Percentiles rank a stretch among this genome's conserved stretches.
Conservation (phyloP, 169 alveolate genomes). For the Plasmodium malariae region DNA sequence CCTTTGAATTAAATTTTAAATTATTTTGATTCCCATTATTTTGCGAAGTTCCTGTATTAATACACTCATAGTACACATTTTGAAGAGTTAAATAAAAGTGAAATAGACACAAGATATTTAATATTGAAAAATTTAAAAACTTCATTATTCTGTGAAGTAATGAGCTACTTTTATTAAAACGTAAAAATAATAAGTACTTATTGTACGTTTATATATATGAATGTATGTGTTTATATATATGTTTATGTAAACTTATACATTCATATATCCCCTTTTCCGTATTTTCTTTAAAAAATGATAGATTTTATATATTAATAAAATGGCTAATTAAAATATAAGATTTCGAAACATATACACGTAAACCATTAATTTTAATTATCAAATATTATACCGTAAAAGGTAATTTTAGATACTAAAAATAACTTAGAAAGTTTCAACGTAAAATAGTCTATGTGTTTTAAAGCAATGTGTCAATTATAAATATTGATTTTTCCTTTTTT, state of each 20-base stretch:
- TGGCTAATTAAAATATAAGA: neutral
- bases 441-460: neutral
- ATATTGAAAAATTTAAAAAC: slow-evolving; percentile 1
- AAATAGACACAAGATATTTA: slow-evolving; percentile 21
- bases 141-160: slow-evolving; percentile 11
- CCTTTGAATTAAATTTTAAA: neutral
- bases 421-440: neutral
- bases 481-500: neutral
- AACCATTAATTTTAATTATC: neutral
- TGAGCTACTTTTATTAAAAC: neutral
- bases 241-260: neutral
- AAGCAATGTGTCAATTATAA: slow-evolving; percentile 8
- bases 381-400: neutral
- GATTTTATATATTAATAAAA: neutral
- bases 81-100: slow-evolving; percentile 33
- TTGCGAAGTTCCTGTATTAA: slow-evolving; percentile 11
- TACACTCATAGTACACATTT: slow-evolving; percentile 29
- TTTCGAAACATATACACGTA: neutral
- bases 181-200: neutral
- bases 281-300: neutral
- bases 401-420: neutral
- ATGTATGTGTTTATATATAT: neutral
- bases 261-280: neutral
- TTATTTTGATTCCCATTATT: neutral
- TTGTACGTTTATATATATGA: neutral